These are phyloP conservation scores for Nephelium lappaceum DNA, from an alignment of 345 rosid species.

Conservation along the genomic window DNA sequence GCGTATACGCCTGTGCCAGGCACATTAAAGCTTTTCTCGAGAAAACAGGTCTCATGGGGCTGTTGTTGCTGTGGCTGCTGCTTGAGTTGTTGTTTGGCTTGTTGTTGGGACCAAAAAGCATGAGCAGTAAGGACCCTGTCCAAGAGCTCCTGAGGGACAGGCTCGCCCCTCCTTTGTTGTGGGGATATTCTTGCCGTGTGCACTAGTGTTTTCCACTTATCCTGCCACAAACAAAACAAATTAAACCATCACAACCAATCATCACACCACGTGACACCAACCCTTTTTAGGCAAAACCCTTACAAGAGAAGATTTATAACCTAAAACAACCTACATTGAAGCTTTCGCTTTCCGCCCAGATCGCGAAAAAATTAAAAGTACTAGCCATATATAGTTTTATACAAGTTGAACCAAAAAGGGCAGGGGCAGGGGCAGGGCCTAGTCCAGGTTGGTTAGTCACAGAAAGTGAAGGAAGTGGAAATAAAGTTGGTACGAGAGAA, in stretches of 20 bases:
- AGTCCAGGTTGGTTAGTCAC: background rate
- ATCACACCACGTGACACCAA: conserved; percentile 5
- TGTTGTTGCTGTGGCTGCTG: conserved; percentile 30
- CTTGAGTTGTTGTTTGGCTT: conserved; percentile 71
- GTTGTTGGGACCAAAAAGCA: conserved; percentile 94
- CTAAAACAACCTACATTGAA: conserved; percentile 5
- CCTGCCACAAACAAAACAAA: conserved; percentile 46
- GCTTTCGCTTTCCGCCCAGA: conserved; percentile 7
- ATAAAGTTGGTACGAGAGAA: conserved; percentile 7
- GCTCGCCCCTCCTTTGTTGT: conserved; percentile 98
- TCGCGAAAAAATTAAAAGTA: conserved; percentile 11
- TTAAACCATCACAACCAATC: background rate
- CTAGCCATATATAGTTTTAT: background rate
- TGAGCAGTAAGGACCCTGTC: conserved; percentile 89
- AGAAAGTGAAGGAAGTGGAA: background rate
- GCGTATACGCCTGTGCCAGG: too few species aligned
- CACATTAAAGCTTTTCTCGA: conserved; percentile 24
- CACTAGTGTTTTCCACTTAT: conserved; percentile 96
- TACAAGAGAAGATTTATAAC: conserved; percentile 1
- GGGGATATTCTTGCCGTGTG: conserved; percentile 98
- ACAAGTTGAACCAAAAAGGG: background rate
- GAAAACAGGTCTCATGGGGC: conserved; percentile 51
- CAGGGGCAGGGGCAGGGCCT: background rate
- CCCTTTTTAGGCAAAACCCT: background rate
- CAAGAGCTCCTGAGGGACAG: conserved; percentile 93